Conservation (phyloP, 73 alveolate genomes). For the Stentor coeruleus region DNA sequence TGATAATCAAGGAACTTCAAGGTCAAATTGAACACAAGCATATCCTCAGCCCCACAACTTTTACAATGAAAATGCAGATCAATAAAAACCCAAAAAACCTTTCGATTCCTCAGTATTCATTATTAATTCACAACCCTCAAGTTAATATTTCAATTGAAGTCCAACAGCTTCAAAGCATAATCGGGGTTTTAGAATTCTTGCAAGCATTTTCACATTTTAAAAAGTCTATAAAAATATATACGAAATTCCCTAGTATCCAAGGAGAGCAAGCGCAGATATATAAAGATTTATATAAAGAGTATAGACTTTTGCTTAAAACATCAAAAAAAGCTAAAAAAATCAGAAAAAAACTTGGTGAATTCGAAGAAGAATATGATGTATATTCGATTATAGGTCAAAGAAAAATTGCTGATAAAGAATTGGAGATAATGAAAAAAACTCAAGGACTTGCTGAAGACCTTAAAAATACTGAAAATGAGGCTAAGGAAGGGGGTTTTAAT, state of each 20-base stretch:
- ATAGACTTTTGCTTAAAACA: neutral
- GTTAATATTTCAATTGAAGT: constrained; percentile 1
- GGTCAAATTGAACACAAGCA: constrained; percentile 30
- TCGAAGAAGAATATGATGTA: neutral
- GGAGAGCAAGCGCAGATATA: constrained; percentile 37
- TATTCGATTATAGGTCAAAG: neutral
- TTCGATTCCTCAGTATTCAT: neutral
- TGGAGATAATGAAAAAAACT: neutral
- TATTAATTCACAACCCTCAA: neutral
- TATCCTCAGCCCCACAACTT: constrained; percentile 25
- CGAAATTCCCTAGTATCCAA: constrained; percentile 23
- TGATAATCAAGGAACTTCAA: constrained; percentile 16
- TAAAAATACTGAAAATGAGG: constrained; percentile 1
- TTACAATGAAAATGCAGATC: constrained; percentile 16
- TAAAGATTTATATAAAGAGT: neutral
- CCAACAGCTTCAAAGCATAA: constrained; percentile 33
- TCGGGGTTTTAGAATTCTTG: constrained; percentile 38
- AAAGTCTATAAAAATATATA: constrained; percentile 27
- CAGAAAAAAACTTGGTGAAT: neutral
- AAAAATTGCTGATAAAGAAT: neutral
- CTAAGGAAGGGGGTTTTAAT: neutral
- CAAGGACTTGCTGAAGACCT: neutral
- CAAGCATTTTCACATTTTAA: constrained; percentile 34
- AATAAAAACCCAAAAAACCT: constrained; percentile 35
- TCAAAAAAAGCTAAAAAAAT: neutral